A percentile compares a stretch with the other conserved stretches of the same genome.
Conservation (phyloP, 306 rosid genomes). For the Quillaja saponaria region DNA sequence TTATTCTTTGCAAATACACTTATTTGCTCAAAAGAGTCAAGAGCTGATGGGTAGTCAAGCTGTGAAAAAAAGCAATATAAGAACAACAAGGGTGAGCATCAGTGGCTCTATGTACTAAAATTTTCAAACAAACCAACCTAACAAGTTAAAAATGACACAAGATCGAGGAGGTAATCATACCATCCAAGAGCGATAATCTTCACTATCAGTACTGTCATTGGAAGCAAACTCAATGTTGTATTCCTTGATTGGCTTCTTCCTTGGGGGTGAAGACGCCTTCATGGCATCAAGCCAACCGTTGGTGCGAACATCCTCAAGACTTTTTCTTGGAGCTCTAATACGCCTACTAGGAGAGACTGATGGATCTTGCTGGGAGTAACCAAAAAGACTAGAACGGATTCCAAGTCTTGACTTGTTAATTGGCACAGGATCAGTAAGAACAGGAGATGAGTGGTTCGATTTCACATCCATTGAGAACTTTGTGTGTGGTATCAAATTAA, state of each 20-base stretch:
- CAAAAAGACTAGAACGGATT: slow-evolving; percentile 50
- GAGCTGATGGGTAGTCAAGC: slow-evolving; percentile 85
- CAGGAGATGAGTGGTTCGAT: slow-evolving; percentile 59
- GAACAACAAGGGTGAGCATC: not conserved
- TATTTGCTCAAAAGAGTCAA: slow-evolving; percentile 57
- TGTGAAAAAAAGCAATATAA: slow-evolving; percentile 28
- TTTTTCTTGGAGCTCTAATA: slow-evolving; percentile 60
- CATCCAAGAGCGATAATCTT: slow-evolving; percentile 65
- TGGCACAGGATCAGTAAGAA: slow-evolving; percentile 72
- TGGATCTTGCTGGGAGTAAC: slow-evolving; percentile 63
- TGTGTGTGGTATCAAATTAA: slow-evolving; percentile 10
- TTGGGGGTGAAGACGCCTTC: slow-evolving; percentile 91
- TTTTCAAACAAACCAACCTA: not conserved
- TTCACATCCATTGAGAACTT: slow-evolving; percentile 70
- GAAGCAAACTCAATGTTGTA: slow-evolving; percentile 47
- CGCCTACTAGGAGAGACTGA: slow-evolving; percentile 52
- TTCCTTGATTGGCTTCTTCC: slow-evolving; percentile 64
- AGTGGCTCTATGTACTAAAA: slow-evolving; percentile 1
- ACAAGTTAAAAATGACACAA: not conserved
- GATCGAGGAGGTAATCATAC: slow-evolving; percentile 34
- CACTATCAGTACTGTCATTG: slow-evolving; percentile 51
- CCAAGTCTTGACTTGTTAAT: slow-evolving; percentile 80
- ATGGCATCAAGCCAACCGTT: slow-evolving; percentile 97
- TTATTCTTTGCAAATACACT: slow-evolving; percentile 54
- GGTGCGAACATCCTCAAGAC: slow-evolving; percentile 73